These are phyloP conservation scores for Coemansia sp. DNA, from an alignment of 192 early-diverging fungal species.

Conservation along the genomic window DNA sequence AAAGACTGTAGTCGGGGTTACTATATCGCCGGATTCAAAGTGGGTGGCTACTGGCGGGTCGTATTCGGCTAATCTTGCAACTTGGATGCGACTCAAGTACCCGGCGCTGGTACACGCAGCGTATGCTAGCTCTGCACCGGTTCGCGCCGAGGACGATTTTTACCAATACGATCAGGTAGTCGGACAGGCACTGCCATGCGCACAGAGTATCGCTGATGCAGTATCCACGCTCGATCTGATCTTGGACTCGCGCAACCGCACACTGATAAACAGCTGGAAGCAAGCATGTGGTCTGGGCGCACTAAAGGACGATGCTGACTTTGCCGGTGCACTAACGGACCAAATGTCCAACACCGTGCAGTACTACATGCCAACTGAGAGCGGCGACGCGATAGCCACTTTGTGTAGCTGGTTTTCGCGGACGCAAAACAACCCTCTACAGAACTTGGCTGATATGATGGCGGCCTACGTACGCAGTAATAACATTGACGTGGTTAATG, in stretches of 20 bases:
- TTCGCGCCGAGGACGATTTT: conserved; percentile 63
- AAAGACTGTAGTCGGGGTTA: conserved; percentile 17
- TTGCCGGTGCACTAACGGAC: conserved; percentile 59
- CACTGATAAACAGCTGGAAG: conserved; percentile 47
- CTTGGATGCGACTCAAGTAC: conserved; percentile 72
- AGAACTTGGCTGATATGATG: conserved; percentile 57
- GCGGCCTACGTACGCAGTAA: conserved; percentile 45
- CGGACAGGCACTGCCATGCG: conserved; percentile 54
- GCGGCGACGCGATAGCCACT: conserved; percentile 31
- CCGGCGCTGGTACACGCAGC: conserved; percentile 73
- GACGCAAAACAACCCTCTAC: conserved; percentile 37
- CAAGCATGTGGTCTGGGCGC: conserved; percentile 42
- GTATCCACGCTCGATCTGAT: conserved; percentile 54
- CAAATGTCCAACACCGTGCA: conserved; percentile 54
- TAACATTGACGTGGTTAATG: conserved; percentile 30
- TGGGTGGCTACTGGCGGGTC: conserved; percentile 81
- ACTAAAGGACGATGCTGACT: conserved; percentile 46
- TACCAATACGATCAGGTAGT: conserved; percentile 70
- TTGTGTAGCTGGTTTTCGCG: conserved; percentile 54
- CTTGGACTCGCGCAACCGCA: conserved; percentile 41
- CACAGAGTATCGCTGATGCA: conserved; percentile 45
- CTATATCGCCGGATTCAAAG: conserved; percentile 52
- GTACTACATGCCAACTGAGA: conserved; percentile 53
- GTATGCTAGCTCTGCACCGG: conserved; percentile 77
- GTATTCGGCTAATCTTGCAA: conserved; percentile 77